Percentiles rank a stretch among this genome's conserved stretches.
phyloP scores from a whole-genome alignment of 306 rosid genomes.

The Rosa chinensis region DNA sequence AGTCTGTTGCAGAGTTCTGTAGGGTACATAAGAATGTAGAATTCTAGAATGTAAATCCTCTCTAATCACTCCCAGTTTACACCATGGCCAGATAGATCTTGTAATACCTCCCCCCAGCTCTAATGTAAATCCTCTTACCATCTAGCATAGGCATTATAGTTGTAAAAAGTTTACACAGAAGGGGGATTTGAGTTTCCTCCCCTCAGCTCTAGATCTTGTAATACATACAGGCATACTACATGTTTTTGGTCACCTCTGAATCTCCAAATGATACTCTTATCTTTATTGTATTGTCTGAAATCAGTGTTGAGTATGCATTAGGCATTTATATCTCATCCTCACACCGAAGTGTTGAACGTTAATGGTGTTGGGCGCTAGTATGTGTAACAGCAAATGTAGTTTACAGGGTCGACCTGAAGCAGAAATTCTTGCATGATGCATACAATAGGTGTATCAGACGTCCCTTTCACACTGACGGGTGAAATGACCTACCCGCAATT shows the following conservation, averaged over 20 bases:
- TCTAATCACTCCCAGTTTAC: not conserved
- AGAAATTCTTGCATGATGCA: not conserved
- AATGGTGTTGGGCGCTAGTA: not conserved
- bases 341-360: not conserved
- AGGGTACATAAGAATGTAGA: not conserved
- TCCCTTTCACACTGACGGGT: not conserved
- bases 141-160: slow-evolving; percentile 7
- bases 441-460: not conserved
- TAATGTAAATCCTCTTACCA: not conserved
- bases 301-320: not conserved
- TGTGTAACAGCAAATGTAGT: not conserved
- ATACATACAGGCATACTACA: not conserved
- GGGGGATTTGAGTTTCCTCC: not conserved
- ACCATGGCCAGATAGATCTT: not conserved
- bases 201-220: not conserved
- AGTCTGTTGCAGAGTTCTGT: slow-evolving; percentile 16
- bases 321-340: not conserved
- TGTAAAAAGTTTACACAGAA: not conserved
- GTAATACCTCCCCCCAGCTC: not conserved
- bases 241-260: not conserved
- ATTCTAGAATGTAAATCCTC: slow-evolving; percentile 2
- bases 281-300: not conserved
- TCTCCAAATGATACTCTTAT: not conserved
- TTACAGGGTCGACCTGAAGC: not conserved
- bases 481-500: not conserved